A percentile compares a stretch with the other conserved stretches of the same genome.
Conservation (phyloP, 495 filamentous ascomycete species). For the Neurospora cerealis region DNA sequence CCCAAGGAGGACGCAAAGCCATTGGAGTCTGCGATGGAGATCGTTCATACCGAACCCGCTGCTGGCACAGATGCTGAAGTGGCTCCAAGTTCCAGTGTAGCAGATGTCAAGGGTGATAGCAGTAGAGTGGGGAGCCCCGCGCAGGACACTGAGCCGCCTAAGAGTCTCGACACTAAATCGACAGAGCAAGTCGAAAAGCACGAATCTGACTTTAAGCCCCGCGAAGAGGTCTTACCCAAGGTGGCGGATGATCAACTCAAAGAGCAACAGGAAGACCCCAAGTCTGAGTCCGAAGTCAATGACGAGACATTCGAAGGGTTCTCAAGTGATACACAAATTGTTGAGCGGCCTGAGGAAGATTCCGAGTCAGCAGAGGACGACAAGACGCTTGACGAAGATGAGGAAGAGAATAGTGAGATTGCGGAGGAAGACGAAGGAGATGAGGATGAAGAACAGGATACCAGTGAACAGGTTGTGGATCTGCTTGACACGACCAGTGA, state of each 20-base stretch:
- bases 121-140: background rate
- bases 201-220: background rate
- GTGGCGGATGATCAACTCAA: background rate
- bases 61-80: background rate
- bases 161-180: background rate
- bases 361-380: background rate
- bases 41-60: background rate
- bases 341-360: background rate
- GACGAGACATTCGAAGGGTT: background rate
- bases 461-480: slow-evolving; percentile 12
- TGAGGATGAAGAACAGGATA: slow-evolving; percentile 20
- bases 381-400: background rate
- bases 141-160: background rate
- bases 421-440: slow-evolving; percentile 3
- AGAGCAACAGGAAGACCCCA: background rate
- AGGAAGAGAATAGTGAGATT: background rate
- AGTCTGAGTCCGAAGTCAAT: background rate
- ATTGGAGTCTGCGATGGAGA: background rate
- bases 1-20: background rate
- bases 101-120: background rate
- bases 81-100: background rate
- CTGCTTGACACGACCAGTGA: background rate
- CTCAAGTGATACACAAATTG: background rate
- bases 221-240: background rate
- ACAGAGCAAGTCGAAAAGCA: background rate